Base-by-base conservation (phyloP, 352 stramenopile genomes). In the Phytophthora rubi region DNA sequence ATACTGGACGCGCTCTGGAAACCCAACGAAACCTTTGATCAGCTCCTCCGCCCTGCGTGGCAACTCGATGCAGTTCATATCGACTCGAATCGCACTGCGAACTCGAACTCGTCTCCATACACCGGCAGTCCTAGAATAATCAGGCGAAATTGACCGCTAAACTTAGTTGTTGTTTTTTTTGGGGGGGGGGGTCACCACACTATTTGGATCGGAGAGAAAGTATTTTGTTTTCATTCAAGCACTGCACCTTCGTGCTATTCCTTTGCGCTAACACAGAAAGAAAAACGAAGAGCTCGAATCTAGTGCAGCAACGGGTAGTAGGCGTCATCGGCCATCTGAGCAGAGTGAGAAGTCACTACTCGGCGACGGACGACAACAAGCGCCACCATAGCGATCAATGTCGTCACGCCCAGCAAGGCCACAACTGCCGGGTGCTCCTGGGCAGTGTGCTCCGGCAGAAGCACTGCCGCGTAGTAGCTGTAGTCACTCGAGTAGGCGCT, bases 241-340 rank as follows among this genome's bases (percentile, higher is more conserved):
- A n/a, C 37, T 45, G 37, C 37, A n/a, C 37, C 12, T 44, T 6
- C 0, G 37, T 44, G 37, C 13, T n/a, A 8, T 45, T 45, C 37
- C 37, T 45, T 42, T 44, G 35, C 37, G 37, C 37, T n/a, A 45
- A 45, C 37, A 45, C 37, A 45, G 12, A 30, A 30, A 30, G 28
- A 30, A 30, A 30, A 30, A 30, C 28, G 28, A 30, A 6, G 28
- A 30, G 0, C 28, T 30, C 5, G 28, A 30, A 4, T 45, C 37
- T 83, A 91, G 65, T 85, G 67, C 53, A 91, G 68, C 47, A 91
- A 71, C 30, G 83, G 81, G 48, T 90, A 89, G 64, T 90, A 89
- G 23, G 81, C 83, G 47, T 90, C 81, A 8, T 89, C 79, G 6
- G 45, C 57, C 21, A 65, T 59, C 9, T 67, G 48, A 1, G 71